These are phyloP conservation scores for Crithidia mellificae DNA, from an alignment of 208 protist genomes.

Conservation along the genomic window DNA sequence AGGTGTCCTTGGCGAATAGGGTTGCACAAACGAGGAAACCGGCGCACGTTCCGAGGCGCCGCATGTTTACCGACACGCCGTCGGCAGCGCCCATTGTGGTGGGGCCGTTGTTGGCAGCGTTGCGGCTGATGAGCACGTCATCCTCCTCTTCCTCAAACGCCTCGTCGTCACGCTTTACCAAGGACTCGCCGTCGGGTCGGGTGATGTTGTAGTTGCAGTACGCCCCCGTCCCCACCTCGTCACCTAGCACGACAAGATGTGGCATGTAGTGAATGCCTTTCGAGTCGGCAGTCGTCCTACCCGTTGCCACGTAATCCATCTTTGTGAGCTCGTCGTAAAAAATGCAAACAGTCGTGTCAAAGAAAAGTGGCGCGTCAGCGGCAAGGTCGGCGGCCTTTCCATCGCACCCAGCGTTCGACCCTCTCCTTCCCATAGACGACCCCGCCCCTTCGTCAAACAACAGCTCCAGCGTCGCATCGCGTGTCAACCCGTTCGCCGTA, in stretches of 20 bases:
- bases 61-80: conserved; percentile 60
- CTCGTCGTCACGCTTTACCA: conserved; percentile 5
- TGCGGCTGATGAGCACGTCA: conserved; percentile 19
- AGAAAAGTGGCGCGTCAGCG: conserved; percentile 51
- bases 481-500: neutral
- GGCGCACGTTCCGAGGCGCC: conserved; percentile 43
- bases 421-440: neutral
- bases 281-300: conserved; percentile 55
- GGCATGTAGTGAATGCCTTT: conserved; percentile 59
- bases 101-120: conserved; percentile 31
- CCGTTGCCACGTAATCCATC: conserved; percentile 76
- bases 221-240: conserved; percentile 33
- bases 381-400: conserved; percentile 1
- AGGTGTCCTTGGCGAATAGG: conserved; percentile 52
- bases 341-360: conserved; percentile 78
- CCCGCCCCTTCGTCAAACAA: conserved; percentile 5
- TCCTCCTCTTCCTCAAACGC: conserved; percentile 21
- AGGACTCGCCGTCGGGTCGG: conserved; percentile 13
- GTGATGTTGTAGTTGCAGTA: conserved; percentile 62
- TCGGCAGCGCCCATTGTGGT: conserved; percentile 63
- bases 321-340: conserved; percentile 57
- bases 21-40: conserved; percentile 64
- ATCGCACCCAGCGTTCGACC: conserved; percentile 5
- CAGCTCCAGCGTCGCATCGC: neutral
- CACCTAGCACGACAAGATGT: conserved; percentile 60